phyloP scores from a whole-genome alignment of 1,139 yeast genomes.

The Protomyces inouyei region DNA sequence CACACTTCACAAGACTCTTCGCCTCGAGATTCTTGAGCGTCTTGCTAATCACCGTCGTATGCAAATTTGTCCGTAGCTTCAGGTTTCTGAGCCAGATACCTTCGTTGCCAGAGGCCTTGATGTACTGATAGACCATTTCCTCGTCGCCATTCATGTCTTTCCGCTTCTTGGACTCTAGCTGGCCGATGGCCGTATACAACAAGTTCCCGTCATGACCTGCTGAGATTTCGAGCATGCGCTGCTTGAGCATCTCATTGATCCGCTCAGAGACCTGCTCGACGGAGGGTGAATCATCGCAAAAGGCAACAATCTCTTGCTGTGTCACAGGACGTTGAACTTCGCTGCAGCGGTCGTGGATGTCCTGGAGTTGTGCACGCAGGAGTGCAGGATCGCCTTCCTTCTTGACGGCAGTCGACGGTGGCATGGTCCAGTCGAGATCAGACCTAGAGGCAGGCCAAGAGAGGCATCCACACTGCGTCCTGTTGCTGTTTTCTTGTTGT shows the following conservation, averaged over 20 bases:
- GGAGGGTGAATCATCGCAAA: neutral
- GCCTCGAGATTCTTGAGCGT: slow-evolving; percentile 78
- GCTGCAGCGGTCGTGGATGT: neutral
- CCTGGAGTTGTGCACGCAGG: neutral
- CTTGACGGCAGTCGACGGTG: neutral
- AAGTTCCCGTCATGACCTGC: neutral
- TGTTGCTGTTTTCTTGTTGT: too few species aligned
- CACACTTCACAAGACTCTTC: slow-evolving; percentile 80
- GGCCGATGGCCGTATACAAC: slow-evolving; percentile 31
- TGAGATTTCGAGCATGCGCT: slow-evolving; percentile 1
- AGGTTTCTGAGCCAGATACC: slow-evolving; percentile 93
- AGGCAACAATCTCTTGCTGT: neutral
- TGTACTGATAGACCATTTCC: slow-evolving; percentile 82
- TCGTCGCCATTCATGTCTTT: slow-evolving; percentile 78
- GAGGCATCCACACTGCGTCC: too few species aligned
- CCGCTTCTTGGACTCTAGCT: slow-evolving; percentile 44
- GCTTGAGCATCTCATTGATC: slow-evolving; percentile 16
- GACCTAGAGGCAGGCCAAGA: too few species aligned
- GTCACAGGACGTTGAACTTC: neutral
- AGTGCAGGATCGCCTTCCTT: neutral
- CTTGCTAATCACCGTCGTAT: slow-evolving; percentile 83
- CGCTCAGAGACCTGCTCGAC: neutral
- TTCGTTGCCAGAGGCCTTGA: slow-evolving; percentile 89
- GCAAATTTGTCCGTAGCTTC: slow-evolving; percentile 83
- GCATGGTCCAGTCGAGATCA: neutral